Conservation (phyloP, 352 stramenopile species). For the Phytophthora agathidicida region DNA sequence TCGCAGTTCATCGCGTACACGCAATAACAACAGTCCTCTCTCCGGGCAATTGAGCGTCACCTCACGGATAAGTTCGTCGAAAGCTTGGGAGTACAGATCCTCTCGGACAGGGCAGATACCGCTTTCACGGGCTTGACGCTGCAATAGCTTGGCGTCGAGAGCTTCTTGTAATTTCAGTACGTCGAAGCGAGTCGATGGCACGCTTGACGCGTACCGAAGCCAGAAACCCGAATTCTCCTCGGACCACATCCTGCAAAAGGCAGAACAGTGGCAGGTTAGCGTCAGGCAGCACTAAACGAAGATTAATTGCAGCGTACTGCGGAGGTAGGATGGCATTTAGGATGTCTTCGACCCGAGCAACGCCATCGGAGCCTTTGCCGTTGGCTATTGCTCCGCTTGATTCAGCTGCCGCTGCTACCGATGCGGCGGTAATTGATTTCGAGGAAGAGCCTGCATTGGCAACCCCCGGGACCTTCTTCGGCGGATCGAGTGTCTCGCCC, state of each 20-base stretch:
- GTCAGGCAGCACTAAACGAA: background rate
- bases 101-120: slow-evolving; percentile 94
- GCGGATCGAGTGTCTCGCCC: slow-evolving; percentile 70
- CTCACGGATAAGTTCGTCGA: slow-evolving; percentile 94
- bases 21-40: slow-evolving; percentile 90
- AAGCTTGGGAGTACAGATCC: slow-evolving; percentile 93
- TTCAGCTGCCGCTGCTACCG: slow-evolving; percentile 27
- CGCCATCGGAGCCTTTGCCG: slow-evolving; percentile 44
- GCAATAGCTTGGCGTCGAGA: slow-evolving; percentile 90
- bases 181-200: slow-evolving; percentile 92
- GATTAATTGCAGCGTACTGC: slow-evolving; percentile 52
- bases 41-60: slow-evolving; percentile 93
- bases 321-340: slow-evolving; percentile 78
- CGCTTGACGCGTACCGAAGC: slow-evolving; percentile 92
- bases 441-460: slow-evolving; percentile 24
- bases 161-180: slow-evolving; percentile 92
- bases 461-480: slow-evolving; percentile 43
- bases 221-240: slow-evolving; percentile 86
- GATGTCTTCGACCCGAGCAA: slow-evolving; percentile 77
- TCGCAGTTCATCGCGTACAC: slow-evolving; percentile 93
- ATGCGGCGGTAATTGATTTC: slow-evolving; percentile 24
- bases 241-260: slow-evolving; percentile 66
- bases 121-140: slow-evolving; percentile 91
- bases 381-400: slow-evolving; percentile 14
- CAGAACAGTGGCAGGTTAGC: slow-evolving; percentile 12